Conservation (phyloP, 768 basidiomycete genomes). For the Boletus insuetus region DNA sequence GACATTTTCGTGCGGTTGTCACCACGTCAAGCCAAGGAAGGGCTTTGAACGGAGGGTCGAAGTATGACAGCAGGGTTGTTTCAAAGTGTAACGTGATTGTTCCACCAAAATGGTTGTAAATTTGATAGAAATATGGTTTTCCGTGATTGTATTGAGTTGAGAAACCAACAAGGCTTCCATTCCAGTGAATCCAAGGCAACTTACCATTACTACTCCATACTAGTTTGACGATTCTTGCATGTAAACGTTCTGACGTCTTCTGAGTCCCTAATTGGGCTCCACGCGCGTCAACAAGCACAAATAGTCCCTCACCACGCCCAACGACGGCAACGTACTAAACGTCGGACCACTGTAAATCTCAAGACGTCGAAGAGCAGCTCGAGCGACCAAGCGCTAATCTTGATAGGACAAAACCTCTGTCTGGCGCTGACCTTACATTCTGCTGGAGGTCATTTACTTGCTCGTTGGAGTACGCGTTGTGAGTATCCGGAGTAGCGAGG, state of each 20-base stretch:
- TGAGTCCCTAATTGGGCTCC: neutral
- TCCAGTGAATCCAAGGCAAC: neutral
- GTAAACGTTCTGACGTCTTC: too few relatives aligned
- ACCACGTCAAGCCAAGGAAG: neutral
- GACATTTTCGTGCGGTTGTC: constrained; percentile 11
- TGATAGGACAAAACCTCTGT: neutral
- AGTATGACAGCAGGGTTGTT: too few relatives aligned
- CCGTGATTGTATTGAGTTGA: neutral
- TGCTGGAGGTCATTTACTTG: neutral
- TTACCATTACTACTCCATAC: too few relatives aligned
- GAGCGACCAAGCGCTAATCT: neutral
- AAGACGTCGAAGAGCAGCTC: neutral
- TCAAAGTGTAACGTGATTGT: neutral
- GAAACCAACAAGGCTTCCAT: neutral
- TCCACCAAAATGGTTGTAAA: neutral
- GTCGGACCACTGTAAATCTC: neutral
- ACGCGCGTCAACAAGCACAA: constrained; percentile 10
- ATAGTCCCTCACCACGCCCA: constrained; percentile 2
- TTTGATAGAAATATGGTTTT: neutral
- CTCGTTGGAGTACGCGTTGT: neutral
- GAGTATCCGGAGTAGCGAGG: neutral
- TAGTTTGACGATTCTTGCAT: too few relatives aligned
- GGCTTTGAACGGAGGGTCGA: neutral
- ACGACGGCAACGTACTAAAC: constrained; percentile 12
- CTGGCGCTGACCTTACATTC: neutral